Base-by-base conservation (phyloP, 805 yeast species). In the Ogataea degrootiae region DNA sequence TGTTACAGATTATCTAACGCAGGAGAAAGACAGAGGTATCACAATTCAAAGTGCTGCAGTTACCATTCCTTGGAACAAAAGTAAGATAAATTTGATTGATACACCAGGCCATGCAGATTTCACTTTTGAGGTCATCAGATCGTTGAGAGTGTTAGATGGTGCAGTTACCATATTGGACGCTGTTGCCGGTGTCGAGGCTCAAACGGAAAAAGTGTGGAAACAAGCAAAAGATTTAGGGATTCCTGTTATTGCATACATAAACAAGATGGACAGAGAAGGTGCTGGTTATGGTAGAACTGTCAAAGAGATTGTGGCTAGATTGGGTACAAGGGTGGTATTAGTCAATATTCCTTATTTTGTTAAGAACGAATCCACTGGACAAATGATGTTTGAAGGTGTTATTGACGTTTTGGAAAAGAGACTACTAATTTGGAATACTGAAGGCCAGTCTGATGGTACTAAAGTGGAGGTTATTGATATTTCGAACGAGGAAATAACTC, bases 31-130 rank as follows among this genome's bases (percentile, higher is more conserved):
- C 48, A 74, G 99, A 52, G 99, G 99, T 2, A 94, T 94, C 54
- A 92, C 99, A 0, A 94, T 94, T 58, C 97, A 91, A 62, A 85
- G 92, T 63, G 99, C 99, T 0, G 97, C 98, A 0, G 90, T 92
- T 35, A 80, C 97, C 0, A 77, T 94, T 43, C 85, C 88, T 29
- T 94, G 98, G 98, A 70, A 72, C 42, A 54, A 60, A 14, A 78
- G 80, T 59, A 81, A 80, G 54, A 82, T 94, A 58, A 94, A 94
- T 64, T 73, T 94, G 47, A 90, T 94, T 22, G 99, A 94, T 64
- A 94, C 99, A 0, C 99, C 99, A 0, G 99, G 99, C 0, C 99
- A 94, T 67, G 97, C 96, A 0, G 99, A 94, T 67, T 94, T 94
- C 65, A 87, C 95, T 0, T 94, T 91, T 64, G 99, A 94, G 66